Base-by-base conservation (phyloP, 495 filamentous ascomycete genomes). In the Talaromyces nanjingensis region DNA sequence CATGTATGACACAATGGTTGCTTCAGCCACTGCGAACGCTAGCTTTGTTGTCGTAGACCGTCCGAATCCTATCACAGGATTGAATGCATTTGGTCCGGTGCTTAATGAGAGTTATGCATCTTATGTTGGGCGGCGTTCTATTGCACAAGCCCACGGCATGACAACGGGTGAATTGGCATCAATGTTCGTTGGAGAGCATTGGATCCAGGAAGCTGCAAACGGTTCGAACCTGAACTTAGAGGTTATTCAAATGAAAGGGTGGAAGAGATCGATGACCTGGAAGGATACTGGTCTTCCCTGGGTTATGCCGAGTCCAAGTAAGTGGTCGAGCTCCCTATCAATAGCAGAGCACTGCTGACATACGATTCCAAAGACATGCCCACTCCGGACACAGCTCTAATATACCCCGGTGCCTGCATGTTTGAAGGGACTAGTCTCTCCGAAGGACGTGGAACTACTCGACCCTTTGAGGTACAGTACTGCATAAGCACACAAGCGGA, bases 221-320 rank as follows among this genome's bases (percentile, higher is more conserved):
- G 47, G 47, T 33, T 53, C 60, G 5, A 27, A 62, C 2, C 14
- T 62, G 18, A 54, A 18, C 8, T 27, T 62, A 33, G 60, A 62
- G 27, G 60, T 62, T 12, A 31, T 62, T 33, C 24, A 18, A 33
- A 62, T 62, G 60, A 37, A 34, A 33, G 60, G 60, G 52, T 62
- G 60, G 60, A 52, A 62, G 20, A 54, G 60, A 49, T 62, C 39
- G 29, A 62, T 62, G 60, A 34, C 45, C n/a, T 62, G 60, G 60
- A 54, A 54, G n/a, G 45, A 62, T 29, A 62, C 60, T 34, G 60
- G 60, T 53, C 45, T 62, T 47, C 60, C 60, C 14, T 62, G 60
- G 60, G 47, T 62, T 4, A 62, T 62, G 60, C 60, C 60, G 34
- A 62, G 60, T 53, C 60, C 60, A 47, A 62, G 60, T 62, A 37